Base-by-base conservation (phyloP, 192 early-diverging fungal species). In the Entomortierella chlamydospora region DNA sequence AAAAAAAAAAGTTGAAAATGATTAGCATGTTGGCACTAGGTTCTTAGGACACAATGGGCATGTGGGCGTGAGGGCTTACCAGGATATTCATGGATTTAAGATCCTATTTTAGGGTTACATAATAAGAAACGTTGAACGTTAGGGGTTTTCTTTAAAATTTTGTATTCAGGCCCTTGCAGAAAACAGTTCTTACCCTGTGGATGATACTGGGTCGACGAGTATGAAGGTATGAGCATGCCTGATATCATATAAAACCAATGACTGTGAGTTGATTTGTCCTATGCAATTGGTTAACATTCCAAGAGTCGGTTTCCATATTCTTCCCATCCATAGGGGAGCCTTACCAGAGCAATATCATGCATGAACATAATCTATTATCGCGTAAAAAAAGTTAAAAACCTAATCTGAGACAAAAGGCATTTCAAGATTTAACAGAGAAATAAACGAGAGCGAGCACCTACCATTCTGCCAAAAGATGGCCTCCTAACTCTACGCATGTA, bases 61-160 rank as follows among this genome's bases (percentile, higher is more conserved):
- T n/a, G n/a, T n/a, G n/a, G n/a, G n/a, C n/a, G n/a, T n/a, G n/a
- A n/a, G n/a, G n/a, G n/a, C n/a, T n/a, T n/a, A n/a, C n/a, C 30
- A 93, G 67, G 29, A 93, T 87, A 61, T 93, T 93, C 91, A 92
- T 92, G 1, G 92, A 93, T 70, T 93, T 93, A 37, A 93, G 70
- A 61, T 93, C 92, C 85, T 88, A 61, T 17, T 47, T 12, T 12
- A 3, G 2, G 15, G 2, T 20, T 20, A 18, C 45, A 26, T 28
- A 31, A 25, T 68, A 45, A 30, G 22, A 22, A 47, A 20, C 15
- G 15, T 20, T 20, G 45, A 17, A 20, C 4, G 34, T 37, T 37
- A 10, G 34, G 34, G 34, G 10, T 47, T 41, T 41, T 41, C 13
- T 41, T 41, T 9, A 41, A 17, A 3, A 47, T 47, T 47, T 20